Evolutionary conservation across 2,329 filamentous ascomycete species (phyloP), one percentile per base, ranked within the genome.

Genomic region (Bipolaris zeicola): DNA sequence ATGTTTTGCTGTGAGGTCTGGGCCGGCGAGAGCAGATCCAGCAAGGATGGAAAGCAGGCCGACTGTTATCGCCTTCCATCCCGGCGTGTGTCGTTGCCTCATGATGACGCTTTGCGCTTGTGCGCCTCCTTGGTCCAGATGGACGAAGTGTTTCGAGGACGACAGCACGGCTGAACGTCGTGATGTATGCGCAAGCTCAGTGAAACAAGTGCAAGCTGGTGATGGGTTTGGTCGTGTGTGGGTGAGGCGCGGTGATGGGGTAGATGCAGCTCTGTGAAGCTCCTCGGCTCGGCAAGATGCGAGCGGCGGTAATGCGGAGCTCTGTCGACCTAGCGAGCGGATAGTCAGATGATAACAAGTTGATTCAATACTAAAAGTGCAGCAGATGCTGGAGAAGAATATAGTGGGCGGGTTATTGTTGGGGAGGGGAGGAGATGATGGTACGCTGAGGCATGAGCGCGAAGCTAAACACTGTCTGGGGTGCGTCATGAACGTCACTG

Each of bases 1-100:
- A 68, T 97, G 94, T 63, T 87, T 90, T 1, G 72, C 62, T 10
- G 74, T 76, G 36, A 74, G 62, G 26, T 72, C 70, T 34, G 73
- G 72, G 5, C 66, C 68, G 10, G 68, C 72, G 26, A 73, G 54
- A 22, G 65, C 67, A 14, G 71, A 53, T n/a, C 61, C 64, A 11
- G 67, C 66, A 34, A 74, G 60, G 34, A 72, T 55, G 50, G 67
- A 63, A 34, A 75, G 55, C 50, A 76, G 55, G 14, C 68, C 70
- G 16, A 69, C 66, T 20, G 69, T 59, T 43, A 62, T 59, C 20
- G 60, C 57, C 50, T 63, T 58, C 69, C 66, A 68, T 61, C 62
- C 63, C 49, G 62, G 50, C 24, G 63, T 62, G 60, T 60, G 61
- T 49, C 47, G 63, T 58, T 63, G 70, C 60, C 60, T 62, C 64